Evolutionary conservation across 106 monocot species (phyloP).

Genomic region (Phalaenopsis equestris): DNA sequence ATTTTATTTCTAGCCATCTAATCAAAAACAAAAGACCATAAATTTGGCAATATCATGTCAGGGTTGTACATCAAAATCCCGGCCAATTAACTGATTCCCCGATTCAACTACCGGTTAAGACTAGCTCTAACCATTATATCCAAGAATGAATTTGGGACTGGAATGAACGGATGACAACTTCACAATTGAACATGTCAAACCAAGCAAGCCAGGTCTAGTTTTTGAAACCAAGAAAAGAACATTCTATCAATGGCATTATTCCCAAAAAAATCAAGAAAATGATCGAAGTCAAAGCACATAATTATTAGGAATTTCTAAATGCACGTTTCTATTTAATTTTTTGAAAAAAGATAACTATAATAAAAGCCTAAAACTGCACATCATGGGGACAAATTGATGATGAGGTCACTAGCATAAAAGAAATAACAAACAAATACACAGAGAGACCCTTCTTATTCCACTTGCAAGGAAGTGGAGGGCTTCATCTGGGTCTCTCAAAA

Average conservation of each 20-base stretch:
- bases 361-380: background rate
- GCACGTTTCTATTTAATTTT: background rate
- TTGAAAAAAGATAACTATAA: background rate
- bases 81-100: no score
- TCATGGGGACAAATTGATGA: background rate
- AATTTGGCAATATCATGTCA: no score
- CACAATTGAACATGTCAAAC: no score
- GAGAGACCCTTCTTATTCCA: background rate
- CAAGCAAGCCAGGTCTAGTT: no score
- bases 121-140: no score
- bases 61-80: no score
- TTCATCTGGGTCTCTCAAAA: background rate
- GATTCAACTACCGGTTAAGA: no score
- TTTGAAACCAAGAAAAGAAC: background rate
- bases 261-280: background rate
- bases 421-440: background rate
- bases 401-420: background rate
- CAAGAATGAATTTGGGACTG: no score
- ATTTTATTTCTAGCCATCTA: no score
- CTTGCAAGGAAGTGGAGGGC: background rate
- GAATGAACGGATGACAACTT: no score
- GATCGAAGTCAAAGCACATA: background rate
- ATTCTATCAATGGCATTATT: background rate
- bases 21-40: no score
- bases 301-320: background rate